Evolutionary conservation across 2,329 filamentous ascomycete genomes (phyloP).

Genomic region (Ascochyta lentis): DNA sequence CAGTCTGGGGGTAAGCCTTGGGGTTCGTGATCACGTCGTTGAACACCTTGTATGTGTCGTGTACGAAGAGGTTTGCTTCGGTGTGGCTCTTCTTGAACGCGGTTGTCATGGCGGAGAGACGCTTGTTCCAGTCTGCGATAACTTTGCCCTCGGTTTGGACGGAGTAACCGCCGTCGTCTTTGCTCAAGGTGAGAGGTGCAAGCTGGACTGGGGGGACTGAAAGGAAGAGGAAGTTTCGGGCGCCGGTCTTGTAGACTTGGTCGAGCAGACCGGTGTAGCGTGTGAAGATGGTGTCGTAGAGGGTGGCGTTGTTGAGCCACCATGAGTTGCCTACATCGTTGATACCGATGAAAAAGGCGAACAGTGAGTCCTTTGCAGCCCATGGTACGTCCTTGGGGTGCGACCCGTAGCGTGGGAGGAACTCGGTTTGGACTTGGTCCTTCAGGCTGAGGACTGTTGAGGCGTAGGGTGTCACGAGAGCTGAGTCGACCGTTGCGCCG

Average conservation of each 20-base stretch:
- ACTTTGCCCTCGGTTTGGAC: conserved; percentile 50
- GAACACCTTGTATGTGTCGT: conserved; percentile 62
- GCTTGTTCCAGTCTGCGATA: conserved; percentile 60
- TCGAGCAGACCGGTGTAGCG: conserved; percentile 49
- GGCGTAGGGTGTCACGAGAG: conserved; percentile 57
- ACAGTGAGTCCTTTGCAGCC: conserved; percentile 55
- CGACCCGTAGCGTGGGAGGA: conserved; percentile 51
- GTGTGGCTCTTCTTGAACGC: conserved; percentile 46
- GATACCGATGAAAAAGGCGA: conserved; percentile 62
- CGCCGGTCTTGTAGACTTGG: conserved; percentile 54
- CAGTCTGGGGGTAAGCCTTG: conserved; percentile 57
- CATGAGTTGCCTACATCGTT: conserved; percentile 63
- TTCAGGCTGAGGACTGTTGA: conserved; percentile 59
- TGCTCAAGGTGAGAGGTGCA: conserved; percentile 55
- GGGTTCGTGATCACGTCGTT: conserved; percentile 61
- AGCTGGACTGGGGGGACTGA: conserved; percentile 59
- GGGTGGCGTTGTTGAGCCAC: conserved; percentile 47
- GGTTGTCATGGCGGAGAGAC: conserved; percentile 52
- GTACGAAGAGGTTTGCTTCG: conserved; percentile 57
- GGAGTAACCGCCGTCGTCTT: conserved; percentile 45
- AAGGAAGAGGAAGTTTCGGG: conserved; percentile 59
- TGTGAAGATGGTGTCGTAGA: conserved; percentile 46
- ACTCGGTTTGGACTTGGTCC: conserved; percentile 58
- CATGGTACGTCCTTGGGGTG: conserved; percentile 48
- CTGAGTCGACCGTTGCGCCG: conserved; percentile 51